Evolutionary conservation across 1,139 yeast species (phyloP), one percentile per base, ranked within the genome.

Genomic region (Zygotorulaspora mrakii): DNA sequence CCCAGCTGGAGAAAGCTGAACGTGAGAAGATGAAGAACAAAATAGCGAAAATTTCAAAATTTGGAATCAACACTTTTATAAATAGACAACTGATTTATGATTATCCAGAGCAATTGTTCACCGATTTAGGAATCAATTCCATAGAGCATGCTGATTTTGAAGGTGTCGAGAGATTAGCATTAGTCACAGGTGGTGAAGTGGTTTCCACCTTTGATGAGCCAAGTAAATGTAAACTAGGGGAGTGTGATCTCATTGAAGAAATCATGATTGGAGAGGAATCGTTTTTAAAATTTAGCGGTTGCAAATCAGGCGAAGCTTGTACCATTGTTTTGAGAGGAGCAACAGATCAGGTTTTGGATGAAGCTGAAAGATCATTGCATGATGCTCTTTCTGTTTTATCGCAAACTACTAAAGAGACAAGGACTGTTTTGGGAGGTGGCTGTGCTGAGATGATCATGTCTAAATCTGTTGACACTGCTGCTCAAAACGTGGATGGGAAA

Each of bases 111-210:
- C 96, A 87, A 65, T 72, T 91, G 52, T 86, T 91, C 60, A 77
- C 95, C 5, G 98, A 91, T 57, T 67, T 87, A 31, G 79, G 82
- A 43, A 84, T 91, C 57, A 89, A 87, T 66, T 81, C 96, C 23
- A 87, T 91, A 50, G 98, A 91, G 68, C 98, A 94, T 61, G 98
- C 98, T 14, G 99, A 94, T 66, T 94, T 94, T 55, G 98, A 87
- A 60, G 99, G 98, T 55, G 88, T 91, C 44, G 98, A 91, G 70
- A 81, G 98, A 62, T 75, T 91, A 53, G 96, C 98, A 3, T 72
- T 91, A 35, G 98, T 89, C 17, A 89, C 97, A 5, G 98, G 98
- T 37, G 98, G 96, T 57, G 98, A 91, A 69, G 97, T 94, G 42
- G 96, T 83, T 2, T 89, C 97, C 9, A 91, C 98, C 1, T 94